A percentile compares a stretch with the other conserved stretches of the same genome.
Evolutionary conservation across 768 basidiomycete species (phyloP).

Genomic region (Suillus placidus): DNA sequence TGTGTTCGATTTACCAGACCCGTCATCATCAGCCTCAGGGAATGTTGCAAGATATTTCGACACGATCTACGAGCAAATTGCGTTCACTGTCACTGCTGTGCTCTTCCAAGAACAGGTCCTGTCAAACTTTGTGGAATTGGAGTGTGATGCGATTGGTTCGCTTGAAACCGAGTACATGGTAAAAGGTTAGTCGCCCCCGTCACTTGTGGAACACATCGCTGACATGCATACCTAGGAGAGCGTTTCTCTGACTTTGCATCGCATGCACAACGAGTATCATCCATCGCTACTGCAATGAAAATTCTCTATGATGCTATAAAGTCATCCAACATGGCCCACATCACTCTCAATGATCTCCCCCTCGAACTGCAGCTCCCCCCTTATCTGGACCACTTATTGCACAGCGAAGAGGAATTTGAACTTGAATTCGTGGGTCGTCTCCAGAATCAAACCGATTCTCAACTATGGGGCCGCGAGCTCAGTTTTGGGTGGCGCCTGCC

Average conservation of each 20-base stretch:
- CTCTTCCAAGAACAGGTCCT: conserved; percentile 89
- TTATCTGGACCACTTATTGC: conserved; percentile 70
- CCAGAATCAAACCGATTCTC: conserved; percentile 54
- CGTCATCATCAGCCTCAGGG: conserved; percentile 79
- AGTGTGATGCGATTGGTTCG: conserved; percentile 71
- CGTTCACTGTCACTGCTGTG: conserved; percentile 89
- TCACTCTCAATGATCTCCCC: conserved; percentile 77
- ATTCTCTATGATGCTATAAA: conserved; percentile 79
- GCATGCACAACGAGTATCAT: conserved; percentile 64
- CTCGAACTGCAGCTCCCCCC: conserved; percentile 89
- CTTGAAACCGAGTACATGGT: conserved; percentile 72
- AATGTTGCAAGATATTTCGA: conserved; percentile 82
- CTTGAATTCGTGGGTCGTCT: conserved; percentile 50
- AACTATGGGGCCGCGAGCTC: conserved; percentile 69
- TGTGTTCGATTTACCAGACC: conserved; percentile 88
- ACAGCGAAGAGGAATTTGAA: conserved; percentile 62
- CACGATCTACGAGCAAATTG: conserved; percentile 85
- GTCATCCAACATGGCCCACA: conserved; percentile 71
- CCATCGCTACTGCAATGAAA: conserved; percentile 81
- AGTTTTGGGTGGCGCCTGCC: conserved; percentile 74
- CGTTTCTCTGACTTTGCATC: conserved; percentile 57
- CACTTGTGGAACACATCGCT: conserved; percentile 10
- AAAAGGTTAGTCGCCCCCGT: conserved; percentile 57
- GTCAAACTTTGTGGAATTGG: conserved; percentile 81
- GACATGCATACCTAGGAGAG: conserved; percentile 46